These are phyloP conservation scores for Emergomyces orientalis DNA, from an alignment of 2,329 filamentous ascomycete species.

Conservation along the genomic window DNA sequence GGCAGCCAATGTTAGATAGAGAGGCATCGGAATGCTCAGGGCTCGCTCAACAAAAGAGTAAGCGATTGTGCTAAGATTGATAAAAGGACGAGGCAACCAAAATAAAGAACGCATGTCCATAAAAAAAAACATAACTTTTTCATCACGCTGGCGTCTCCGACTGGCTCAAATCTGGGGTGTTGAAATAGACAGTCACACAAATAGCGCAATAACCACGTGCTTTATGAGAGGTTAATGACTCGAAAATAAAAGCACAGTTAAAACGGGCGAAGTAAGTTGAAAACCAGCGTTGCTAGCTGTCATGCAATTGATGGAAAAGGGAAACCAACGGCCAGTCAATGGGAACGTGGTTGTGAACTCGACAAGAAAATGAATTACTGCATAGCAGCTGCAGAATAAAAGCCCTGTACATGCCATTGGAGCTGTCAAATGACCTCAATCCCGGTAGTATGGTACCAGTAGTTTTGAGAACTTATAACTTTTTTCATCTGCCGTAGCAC, in stretches of 20 bases:
- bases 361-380: background rate
- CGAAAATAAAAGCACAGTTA: background rate
- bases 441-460: background rate
- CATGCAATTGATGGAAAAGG: background rate
- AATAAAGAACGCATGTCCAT: background rate
- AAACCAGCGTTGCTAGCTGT: background rate
- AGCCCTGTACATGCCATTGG: background rate
- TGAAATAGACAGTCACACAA: background rate
- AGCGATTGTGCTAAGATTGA: background rate
- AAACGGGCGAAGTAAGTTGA: background rate
- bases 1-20: background rate
- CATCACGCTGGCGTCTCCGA: background rate
- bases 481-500: background rate
- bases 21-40: background rate
- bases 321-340: no score
- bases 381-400: background rate
- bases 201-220: background rate
- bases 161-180: background rate
- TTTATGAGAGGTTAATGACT: background rate
- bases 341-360: background rate
- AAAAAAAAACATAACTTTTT: background rate
- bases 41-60: background rate
- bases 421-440: background rate
- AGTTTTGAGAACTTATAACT: background rate
- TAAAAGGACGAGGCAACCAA: background rate